Evolutionary conservation across 192 early-diverging fungal species (phyloP).

Genomic region (Allomyces macrogynus): DNA sequence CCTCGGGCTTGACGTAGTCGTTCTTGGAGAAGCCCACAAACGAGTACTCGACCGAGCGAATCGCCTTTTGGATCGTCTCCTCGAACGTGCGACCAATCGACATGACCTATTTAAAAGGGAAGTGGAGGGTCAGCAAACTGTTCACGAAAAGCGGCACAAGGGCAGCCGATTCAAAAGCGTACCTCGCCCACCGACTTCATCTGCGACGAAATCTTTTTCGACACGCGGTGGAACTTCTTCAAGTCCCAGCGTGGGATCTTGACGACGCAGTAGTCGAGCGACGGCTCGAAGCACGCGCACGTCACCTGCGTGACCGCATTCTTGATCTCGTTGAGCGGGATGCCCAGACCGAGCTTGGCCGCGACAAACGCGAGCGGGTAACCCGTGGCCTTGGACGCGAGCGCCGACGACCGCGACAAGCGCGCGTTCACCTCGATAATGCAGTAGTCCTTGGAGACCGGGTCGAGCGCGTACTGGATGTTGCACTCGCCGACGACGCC

Average conservation of each 20-base stretch:
- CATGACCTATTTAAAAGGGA: conserved; percentile 40
- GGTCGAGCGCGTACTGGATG: conserved; percentile 96
- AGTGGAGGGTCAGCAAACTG: no score
- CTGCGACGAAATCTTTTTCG: conserved; percentile 64
- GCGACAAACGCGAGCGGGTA: conserved; percentile 97
- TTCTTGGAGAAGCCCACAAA: conserved; percentile 67
- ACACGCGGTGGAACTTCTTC: conserved; percentile 87
- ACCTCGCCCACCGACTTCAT: conserved; percentile 94
- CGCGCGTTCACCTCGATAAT: conserved; percentile 99
- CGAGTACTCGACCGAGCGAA: conserved; percentile 69
- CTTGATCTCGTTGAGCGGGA: conserved; percentile 77
- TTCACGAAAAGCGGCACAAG: no score
- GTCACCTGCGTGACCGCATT: conserved; percentile 92
- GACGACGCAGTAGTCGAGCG: conserved; percentile 74
- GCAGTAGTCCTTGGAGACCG: conserved; percentile 80
- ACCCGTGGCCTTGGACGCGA: conserved; percentile 94
- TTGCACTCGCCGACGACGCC: conserved; percentile 99
- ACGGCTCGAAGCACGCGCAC: conserved; percentile 93
- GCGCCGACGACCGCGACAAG: conserved; percentile 71
- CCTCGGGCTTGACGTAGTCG: conserved; percentile 31
- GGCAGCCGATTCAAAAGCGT: no score
- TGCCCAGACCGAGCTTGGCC: conserved; percentile 84
- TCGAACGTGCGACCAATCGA: conserved; percentile 91
- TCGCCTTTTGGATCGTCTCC: conserved; percentile 94
- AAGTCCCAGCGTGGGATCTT: conserved; percentile 85